Conservation (phyloP, 2,329 filamentous ascomycete genomes). For the Calonectria pteridis region DNA sequence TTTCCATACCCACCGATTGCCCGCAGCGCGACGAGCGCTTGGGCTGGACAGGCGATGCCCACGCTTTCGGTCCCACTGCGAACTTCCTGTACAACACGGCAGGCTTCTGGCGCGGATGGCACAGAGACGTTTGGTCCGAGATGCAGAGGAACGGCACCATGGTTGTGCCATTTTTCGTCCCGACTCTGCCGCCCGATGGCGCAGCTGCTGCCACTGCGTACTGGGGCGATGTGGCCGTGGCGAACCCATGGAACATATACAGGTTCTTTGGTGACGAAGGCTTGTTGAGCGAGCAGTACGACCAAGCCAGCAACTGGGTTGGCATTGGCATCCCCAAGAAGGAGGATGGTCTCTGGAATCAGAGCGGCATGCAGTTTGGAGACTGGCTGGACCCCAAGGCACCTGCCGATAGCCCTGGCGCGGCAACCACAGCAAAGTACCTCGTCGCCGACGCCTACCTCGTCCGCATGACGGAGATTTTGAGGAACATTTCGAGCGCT, state of each 20-base stretch:
- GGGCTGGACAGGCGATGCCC: conserved; percentile 65
- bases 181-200: neutral
- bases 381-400: conserved; percentile 62
- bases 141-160: conserved; percentile 24
- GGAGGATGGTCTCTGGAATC: conserved; percentile 28
- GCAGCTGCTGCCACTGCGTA: neutral
- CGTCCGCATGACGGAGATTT: conserved; percentile 53
- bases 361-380: conserved; percentile 49
- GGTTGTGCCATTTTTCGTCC: conserved; percentile 22
- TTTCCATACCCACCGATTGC: conserved; percentile 68
- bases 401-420: conserved; percentile 52
- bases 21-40: conserved; percentile 67
- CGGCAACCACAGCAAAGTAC: conserved; percentile 51
- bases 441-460: conserved; percentile 62
- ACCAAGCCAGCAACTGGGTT: conserved; percentile 11
- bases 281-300: conserved; percentile 11
- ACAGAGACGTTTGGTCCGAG: conserved; percentile 32
- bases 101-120: conserved; percentile 55
- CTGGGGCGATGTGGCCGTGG: conserved; percentile 33
- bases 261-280: conserved; percentile 14
- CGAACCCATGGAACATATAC: conserved; percentile 31
- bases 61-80: conserved; percentile 63
- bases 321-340: conserved; percentile 13
- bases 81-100: conserved; percentile 66
- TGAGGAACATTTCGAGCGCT: conserved; percentile 50